Conservation (phyloP, 176 grass and related monocot species). For the Aegilops sharonensis region DNA sequence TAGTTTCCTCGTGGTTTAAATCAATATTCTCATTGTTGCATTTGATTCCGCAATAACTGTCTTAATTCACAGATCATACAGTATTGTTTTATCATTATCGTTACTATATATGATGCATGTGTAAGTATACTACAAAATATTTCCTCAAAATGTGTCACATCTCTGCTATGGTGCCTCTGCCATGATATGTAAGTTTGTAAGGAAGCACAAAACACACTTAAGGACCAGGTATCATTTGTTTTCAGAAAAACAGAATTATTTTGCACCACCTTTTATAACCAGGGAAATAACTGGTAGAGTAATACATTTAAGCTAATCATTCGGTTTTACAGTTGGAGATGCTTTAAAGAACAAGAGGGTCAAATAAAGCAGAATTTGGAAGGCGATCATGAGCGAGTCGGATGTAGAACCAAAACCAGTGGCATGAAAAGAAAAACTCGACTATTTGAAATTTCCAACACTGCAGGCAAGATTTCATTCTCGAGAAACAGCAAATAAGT, state of each 20-base stretch:
- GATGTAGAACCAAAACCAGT: slow-evolving; percentile 10
- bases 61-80: not conserved
- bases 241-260: not conserved
- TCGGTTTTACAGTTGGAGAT: not conserved
- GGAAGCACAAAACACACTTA: not conserved
- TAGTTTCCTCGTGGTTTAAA: not conserved
- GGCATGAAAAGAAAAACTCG: not conserved
- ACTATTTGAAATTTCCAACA: not conserved
- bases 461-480: slow-evolving; percentile 7
- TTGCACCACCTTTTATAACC: not conserved
- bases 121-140: slow-evolving; percentile 6
- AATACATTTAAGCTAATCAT: not conserved
- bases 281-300: not conserved
- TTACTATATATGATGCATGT: slow-evolving; percentile 17
- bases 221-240: not conserved
- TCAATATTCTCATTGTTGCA: slow-evolving; percentile 13
- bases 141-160: not conserved
- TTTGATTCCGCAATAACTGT: not conserved
- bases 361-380: slow-evolving; percentile 12
- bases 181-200: not conserved
- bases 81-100: not conserved
- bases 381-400: not conserved
- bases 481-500: slow-evolving; percentile 18
- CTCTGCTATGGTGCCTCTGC: not conserved
- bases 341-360: not conserved